Evolutionary conservation across 75 land plant species (phyloP).

Genomic region (Azolla pinnata): DNA sequence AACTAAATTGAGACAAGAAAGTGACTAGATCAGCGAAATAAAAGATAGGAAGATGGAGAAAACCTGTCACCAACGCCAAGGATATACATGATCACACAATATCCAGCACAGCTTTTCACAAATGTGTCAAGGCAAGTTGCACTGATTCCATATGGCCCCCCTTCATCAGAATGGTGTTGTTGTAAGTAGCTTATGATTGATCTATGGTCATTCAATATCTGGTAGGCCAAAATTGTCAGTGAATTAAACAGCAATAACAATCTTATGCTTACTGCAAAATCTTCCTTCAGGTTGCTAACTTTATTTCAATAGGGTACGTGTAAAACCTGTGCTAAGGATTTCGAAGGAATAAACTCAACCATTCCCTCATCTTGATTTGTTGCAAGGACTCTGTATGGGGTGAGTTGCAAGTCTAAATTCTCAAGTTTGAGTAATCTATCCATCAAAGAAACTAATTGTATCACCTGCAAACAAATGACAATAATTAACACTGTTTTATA

Average conservation of each 20-base stretch:
- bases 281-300: too few species aligned
- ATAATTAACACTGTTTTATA: too few species aligned
- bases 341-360: slow-evolving; percentile 93
- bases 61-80: slow-evolving; percentile 98
- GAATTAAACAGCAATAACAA: too few species aligned
- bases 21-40: neutral
- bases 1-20: too few species aligned
- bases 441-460: slow-evolving; percentile 97
- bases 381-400: slow-evolving; percentile 89
- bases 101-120: slow-evolving; percentile 98
- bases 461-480: slow-evolving; percentile 48
- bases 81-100: slow-evolving; percentile 95
- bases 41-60: neutral
- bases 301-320: too few species aligned
- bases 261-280: too few species aligned
- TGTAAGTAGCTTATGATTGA: slow-evolving; percentile 75
- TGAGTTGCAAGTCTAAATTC: slow-evolving; percentile 89
- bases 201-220: slow-evolving; percentile 85
- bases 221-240: slow-evolving; percentile 1
- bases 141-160: slow-evolving; percentile 94
- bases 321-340: slow-evolving; percentile 86
- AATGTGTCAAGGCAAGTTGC: slow-evolving; percentile 92
- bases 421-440: slow-evolving; percentile 91
- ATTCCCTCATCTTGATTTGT: slow-evolving; percentile 98
- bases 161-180: slow-evolving; percentile 90